phyloP scores from a whole-genome alignment of 345 rosid species.

The Clarkia xantiana region DNA sequence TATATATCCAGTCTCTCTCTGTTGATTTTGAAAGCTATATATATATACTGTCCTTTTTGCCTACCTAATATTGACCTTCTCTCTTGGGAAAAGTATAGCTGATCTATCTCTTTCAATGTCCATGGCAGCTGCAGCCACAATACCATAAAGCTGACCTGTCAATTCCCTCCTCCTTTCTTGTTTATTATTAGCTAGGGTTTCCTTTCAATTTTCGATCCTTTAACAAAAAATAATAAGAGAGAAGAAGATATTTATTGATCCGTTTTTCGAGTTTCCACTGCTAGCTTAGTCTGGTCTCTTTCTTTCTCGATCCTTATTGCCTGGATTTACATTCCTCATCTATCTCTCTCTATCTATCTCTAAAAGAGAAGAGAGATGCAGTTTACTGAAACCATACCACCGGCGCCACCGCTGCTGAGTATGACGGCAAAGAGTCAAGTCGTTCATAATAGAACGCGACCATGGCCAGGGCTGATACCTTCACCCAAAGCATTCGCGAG shows the following conservation, averaged over 20 bases:
- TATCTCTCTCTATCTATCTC: slow-evolving; percentile 6
- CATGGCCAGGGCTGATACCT: slow-evolving; percentile 56
- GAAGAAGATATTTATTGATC: slow-evolving; percentile 20
- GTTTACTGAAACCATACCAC: slow-evolving; percentile 48
- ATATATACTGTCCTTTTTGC: too few relatives aligned
- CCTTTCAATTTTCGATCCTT: not conserved
- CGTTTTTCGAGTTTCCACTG: slow-evolving; percentile 43
- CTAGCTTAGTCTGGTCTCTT: slow-evolving; percentile 71
- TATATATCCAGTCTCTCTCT: too few relatives aligned
- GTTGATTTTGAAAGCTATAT: too few relatives aligned
- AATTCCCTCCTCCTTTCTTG: slow-evolving; percentile 16
- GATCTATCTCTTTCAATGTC: too few relatives aligned
- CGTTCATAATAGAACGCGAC: slow-evolving; percentile 34
- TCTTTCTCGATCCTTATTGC: slow-evolving; percentile 17
- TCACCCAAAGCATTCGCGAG: slow-evolving; percentile 32
- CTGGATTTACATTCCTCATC: not conserved
- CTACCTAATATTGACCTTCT: too few relatives aligned
- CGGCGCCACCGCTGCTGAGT: slow-evolving; percentile 15
- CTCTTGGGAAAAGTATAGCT: too few relatives aligned
- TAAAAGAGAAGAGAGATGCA: slow-evolving; percentile 39
- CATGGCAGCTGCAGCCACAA: not conserved
- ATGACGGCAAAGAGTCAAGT: slow-evolving; percentile 34
- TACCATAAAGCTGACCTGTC: slow-evolving; percentile 3
- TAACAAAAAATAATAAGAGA: not conserved
- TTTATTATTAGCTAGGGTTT: not conserved